Evolutionary conservation across 2,329 filamentous ascomycete genomes (phyloP).

Genomic region (Colletotrichum agaves): DNA sequence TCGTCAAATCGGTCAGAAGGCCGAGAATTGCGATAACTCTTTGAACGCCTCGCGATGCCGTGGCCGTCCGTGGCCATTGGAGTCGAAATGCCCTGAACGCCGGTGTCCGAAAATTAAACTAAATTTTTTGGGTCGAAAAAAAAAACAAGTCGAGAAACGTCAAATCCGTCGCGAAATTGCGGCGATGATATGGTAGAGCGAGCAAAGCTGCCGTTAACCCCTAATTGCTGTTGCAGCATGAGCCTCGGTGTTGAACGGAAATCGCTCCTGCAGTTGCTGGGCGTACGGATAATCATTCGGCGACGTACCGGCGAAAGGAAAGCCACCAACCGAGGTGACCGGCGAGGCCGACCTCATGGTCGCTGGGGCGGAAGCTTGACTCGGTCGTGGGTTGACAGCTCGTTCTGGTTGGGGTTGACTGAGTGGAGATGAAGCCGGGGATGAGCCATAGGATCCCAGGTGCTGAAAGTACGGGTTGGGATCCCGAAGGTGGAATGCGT

Average conservation of each 20-base stretch:
- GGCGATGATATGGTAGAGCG: background rate
- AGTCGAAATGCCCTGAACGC: slow-evolving; percentile 33
- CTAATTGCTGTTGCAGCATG: slow-evolving; percentile 62
- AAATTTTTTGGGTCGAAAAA: slow-evolving; percentile 17
- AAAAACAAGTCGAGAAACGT: slow-evolving; percentile 37
- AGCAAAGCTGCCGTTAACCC: slow-evolving; percentile 43
- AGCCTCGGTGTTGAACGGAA: slow-evolving; percentile 59
- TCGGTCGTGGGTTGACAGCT: slow-evolving; percentile 45
- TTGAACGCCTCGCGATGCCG: slow-evolving; percentile 32
- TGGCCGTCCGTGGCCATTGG: slow-evolving; percentile 25
- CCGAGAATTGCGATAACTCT: slow-evolving; percentile 16
- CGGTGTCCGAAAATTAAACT: slow-evolving; percentile 15
- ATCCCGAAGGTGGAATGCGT: slow-evolving; percentile 48
- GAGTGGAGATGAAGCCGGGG: slow-evolving; percentile 48
- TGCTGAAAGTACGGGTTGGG: slow-evolving; percentile 37
- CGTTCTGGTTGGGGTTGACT: slow-evolving; percentile 42
- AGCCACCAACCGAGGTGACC: slow-evolving; percentile 55
- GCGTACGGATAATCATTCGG: slow-evolving; percentile 53
- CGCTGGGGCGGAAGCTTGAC: slow-evolving; percentile 46
- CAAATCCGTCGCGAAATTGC: slow-evolving; percentile 5
- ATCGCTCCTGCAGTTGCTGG: slow-evolving; percentile 57
- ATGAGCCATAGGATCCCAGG: slow-evolving; percentile 45
- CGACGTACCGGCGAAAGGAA: slow-evolving; percentile 60
- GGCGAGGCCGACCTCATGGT: slow-evolving; percentile 55
- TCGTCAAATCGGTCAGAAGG: slow-evolving; percentile 21